Percentiles rank a stretch among this genome's conserved stretches.
Evolutionary conservation across 768 basidiomycete genomes (phyloP).

Genomic region (Tulasnella sp.): DNA sequence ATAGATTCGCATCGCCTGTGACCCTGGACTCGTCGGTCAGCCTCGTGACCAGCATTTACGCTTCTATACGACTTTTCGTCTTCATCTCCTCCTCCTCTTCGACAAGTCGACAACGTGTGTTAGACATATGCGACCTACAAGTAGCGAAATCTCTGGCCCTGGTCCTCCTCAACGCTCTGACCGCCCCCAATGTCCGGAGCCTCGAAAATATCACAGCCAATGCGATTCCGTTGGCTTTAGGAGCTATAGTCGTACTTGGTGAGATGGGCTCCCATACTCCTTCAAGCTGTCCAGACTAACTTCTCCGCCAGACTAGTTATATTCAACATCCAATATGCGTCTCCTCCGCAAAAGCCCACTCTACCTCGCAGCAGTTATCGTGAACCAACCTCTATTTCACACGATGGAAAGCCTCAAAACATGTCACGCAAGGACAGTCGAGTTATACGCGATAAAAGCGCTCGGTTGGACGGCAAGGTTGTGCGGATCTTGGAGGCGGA

Average conservation of each 20-base stretch:
- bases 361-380: background rate
- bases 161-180: background rate
- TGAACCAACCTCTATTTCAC: background rate
- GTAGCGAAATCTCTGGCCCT: background rate
- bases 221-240: background rate
- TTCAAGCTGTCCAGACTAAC: background rate
- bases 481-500: no score
- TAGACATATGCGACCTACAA: background rate
- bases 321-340: background rate
- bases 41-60: background rate
- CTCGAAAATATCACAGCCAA: background rate
- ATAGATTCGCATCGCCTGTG: background rate
- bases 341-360: background rate
- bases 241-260: background rate
- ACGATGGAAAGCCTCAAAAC: background rate
- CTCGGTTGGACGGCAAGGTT: background rate
- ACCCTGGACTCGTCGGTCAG: background rate
- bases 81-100: background rate
- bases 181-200: background rate
- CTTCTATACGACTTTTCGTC: background rate
- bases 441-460: background rate
- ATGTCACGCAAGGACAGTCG: background rate
- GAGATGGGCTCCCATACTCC: background rate
- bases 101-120: background rate
- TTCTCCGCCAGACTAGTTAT: background rate